phyloP scores from a whole-genome alignment of 192 early-diverging fungal species.

The Chytriomyces sp. region DNA sequence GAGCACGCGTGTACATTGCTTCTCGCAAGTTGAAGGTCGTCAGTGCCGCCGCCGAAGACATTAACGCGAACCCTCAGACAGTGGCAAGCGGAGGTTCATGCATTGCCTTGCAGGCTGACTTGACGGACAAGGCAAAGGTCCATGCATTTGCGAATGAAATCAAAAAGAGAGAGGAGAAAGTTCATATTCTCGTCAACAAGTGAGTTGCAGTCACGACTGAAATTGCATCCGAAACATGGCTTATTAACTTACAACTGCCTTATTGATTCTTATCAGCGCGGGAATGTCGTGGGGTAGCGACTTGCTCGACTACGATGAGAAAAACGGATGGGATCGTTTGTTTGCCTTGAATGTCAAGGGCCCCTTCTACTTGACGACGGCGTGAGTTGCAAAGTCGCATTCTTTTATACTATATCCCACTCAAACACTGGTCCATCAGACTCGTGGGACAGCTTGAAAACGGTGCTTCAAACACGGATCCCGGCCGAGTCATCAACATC shows the following conservation, averaged over 20 bases:
- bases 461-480: constrained; percentile 56
- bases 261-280: constrained; percentile 6
- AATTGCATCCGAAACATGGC: too few relatives aligned
- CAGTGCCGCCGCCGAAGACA: constrained; percentile 63
- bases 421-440: too few relatives aligned
- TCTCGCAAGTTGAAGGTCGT: constrained; percentile 69
- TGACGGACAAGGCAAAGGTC: constrained; percentile 64
- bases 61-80: constrained; percentile 61
- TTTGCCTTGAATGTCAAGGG: constrained; percentile 87
- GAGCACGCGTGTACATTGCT: constrained; percentile 90
- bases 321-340: constrained; percentile 63
- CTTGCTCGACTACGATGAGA: constrained; percentile 50
- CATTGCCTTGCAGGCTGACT: constrained; percentile 74
- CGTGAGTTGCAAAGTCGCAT: not conserved
- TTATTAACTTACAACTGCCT: too few relatives aligned
- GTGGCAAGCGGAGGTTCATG: constrained; percentile 66
- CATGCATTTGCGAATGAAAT: constrained; percentile 63
- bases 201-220: too few relatives aligned
- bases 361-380: constrained; percentile 79
- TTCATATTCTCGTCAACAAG: constrained; percentile 87
- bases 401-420: too few relatives aligned
- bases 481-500: constrained; percentile 90
- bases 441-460: constrained; percentile 72
- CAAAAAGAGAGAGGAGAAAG: constrained; percentile 57
- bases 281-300: constrained; percentile 58